Conservation (phyloP, 73 alveolate species). For the Paramecium octaurelia region DNA sequence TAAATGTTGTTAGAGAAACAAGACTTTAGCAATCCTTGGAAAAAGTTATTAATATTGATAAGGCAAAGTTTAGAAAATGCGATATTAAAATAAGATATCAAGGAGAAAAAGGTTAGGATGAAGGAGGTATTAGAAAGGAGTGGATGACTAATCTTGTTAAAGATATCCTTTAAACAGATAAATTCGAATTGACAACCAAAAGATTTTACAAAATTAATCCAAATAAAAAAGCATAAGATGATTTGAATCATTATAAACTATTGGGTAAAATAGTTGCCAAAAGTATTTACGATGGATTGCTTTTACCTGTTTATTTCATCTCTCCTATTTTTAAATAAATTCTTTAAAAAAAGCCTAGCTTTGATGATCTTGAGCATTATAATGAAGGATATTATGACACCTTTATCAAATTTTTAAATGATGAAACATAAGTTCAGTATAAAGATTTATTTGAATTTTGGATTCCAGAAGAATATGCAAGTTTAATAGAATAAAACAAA, state of each 20-base stretch:
- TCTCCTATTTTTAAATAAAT: conserved; percentile 13
- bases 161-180: conserved; percentile 29
- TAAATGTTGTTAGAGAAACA: background rate
- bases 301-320: conserved; percentile 1
- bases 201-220: conserved; percentile 16
- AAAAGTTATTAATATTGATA: background rate
- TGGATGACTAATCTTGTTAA: conserved; percentile 52
- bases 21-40: background rate
- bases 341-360: background rate
- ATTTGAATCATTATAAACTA: background rate
- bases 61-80: conserved; percentile 2
- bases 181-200: background rate
- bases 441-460: conserved; percentile 36
- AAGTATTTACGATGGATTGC: background rate
- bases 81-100: conserved; percentile 8
- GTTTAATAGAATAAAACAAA: background rate
- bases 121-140: conserved; percentile 46
- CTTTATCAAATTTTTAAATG: conserved; percentile 12
- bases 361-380: conserved; percentile 43
- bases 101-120: conserved; percentile 52
- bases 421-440: background rate
- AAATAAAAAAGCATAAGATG: conserved; percentile 32
- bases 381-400: conserved; percentile 52
- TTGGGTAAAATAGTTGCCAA: conserved; percentile 6
- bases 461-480: conserved; percentile 34